Conservation (phyloP, 306 rosid genomes). For the Begonia fuchsioides region DNA sequence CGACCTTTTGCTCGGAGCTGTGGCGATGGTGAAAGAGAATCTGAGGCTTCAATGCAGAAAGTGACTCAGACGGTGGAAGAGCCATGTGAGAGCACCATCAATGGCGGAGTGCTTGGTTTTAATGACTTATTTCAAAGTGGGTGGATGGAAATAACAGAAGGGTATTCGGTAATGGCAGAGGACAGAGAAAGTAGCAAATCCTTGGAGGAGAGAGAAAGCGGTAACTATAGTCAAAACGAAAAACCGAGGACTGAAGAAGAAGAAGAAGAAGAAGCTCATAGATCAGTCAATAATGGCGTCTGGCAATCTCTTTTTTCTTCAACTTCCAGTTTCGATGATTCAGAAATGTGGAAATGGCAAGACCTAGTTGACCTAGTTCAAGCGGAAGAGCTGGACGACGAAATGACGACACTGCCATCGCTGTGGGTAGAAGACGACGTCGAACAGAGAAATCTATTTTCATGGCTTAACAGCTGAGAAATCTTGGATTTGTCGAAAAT, state of each 20-base stretch:
- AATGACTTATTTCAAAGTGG: conserved; percentile 16
- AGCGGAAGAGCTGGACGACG: conserved; percentile 12
- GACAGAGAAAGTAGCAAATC: conserved; percentile 16
- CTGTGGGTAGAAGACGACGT: conserved; percentile 16
- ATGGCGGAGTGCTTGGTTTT: conserved; percentile 18
- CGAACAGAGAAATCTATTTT: conserved; percentile 1
- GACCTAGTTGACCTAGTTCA: conserved; percentile 4
- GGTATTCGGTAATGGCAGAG: conserved; percentile 17
- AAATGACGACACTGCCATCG: conserved; percentile 14
- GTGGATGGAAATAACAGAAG: conserved; percentile 14
- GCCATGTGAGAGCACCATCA: conserved; percentile 3
- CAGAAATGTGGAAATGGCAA: conserved; percentile 34
- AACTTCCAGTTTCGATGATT: conserved; percentile 2
- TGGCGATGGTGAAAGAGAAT: neutral
- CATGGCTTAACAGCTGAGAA: conserved; percentile 3
- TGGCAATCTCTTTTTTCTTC: conserved; percentile 11
- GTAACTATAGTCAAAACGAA: neutral
- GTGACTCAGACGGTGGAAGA: neutral
- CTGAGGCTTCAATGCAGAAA: neutral
- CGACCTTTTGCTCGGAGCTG: too few relatives aligned
- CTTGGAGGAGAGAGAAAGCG: conserved; percentile 6
- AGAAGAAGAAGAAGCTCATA: conserved; percentile 2
- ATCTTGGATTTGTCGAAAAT: too few relatives aligned
- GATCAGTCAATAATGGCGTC: conserved; percentile 12
- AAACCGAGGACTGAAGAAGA: conserved; percentile 4